phyloP scores from a whole-genome alignment of 805 yeast genomes.

The Clavispora fructus region DNA sequence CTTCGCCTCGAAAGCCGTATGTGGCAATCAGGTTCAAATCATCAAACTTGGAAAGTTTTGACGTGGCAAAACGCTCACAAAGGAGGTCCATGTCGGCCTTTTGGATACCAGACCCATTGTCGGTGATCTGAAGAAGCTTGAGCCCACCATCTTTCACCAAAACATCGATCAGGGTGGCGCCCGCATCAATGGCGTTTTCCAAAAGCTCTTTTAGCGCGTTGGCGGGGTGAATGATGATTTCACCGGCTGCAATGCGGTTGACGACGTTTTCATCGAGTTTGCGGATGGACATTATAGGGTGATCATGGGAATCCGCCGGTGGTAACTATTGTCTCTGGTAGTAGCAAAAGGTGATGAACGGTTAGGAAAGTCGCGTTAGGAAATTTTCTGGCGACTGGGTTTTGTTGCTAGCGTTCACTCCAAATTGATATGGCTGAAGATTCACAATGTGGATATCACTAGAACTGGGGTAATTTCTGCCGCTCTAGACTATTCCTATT shows the following conservation, averaged over 20 bases:
- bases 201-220: conserved; percentile 91
- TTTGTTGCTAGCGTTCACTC: no score
- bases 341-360: no score
- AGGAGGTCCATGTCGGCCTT: conserved; percentile 68
- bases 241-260: conserved; percentile 95
- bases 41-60: conserved; percentile 69
- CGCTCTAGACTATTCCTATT: no score
- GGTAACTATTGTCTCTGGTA: no score
- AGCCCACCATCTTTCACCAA: conserved; percentile 89
- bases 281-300: conserved; percentile 3
- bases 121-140: conserved; percentile 79
- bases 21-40: conserved; percentile 70
- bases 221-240: conserved; percentile 87
- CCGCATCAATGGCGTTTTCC: conserved; percentile 90
- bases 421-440: no score
- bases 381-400: no score
- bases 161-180: conserved; percentile 67
- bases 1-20: conserved; percentile 96
- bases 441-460: no score
- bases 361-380: no score
- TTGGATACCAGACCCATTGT: conserved; percentile 80
- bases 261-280: conserved; percentile 67
- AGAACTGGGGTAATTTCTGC: no score
- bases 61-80: conserved; percentile 92
- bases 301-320: background rate